A percentile compares a stretch with the other conserved stretches of the same genome.
Conservation (phyloP, 352 stramenopile genomes). For the Albugo candida region DNA sequence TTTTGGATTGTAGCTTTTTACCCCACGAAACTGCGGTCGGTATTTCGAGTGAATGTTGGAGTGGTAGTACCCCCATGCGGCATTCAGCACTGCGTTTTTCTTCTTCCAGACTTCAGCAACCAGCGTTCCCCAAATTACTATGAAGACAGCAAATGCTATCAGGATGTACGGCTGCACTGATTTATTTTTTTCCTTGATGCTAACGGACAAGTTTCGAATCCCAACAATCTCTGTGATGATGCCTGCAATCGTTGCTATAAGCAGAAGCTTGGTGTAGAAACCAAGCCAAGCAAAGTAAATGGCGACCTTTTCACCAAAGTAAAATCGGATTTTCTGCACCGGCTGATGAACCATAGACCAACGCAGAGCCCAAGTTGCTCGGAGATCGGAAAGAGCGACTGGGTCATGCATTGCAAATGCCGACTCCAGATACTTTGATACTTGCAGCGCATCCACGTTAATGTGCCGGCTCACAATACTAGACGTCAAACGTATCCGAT, state of each 20-base stretch:
- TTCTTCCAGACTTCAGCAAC: constrained; percentile 82
- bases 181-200: constrained; percentile 13
- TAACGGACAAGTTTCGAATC: constrained; percentile 12
- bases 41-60: constrained; percentile 53
- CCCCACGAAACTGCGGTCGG: constrained; percentile 71
- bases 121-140: constrained; percentile 76
- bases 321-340: constrained; percentile 73
- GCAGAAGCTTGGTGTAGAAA: constrained; percentile 86
- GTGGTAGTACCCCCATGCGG: constrained; percentile 64
- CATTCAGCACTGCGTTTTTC: constrained; percentile 66
- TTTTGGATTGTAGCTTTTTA: constrained; percentile 43
- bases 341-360: constrained; percentile 68
- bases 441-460: constrained; percentile 44
- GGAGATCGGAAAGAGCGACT: constrained; percentile 44
- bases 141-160: constrained; percentile 57
- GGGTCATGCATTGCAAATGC: constrained; percentile 78
- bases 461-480: constrained; percentile 62
- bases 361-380: constrained; percentile 44
- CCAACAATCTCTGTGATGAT: constrained; percentile 51
- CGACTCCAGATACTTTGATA: constrained; percentile 25
- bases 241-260: constrained; percentile 56
- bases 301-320: constrained; percentile 82
- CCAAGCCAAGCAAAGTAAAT: constrained; percentile 86
- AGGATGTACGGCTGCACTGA: constrained; percentile 44
- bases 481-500: constrained; percentile 48